Base-by-base conservation (phyloP, 2,329 filamentous ascomycete genomes). In the Clonostachys sp. region DNA sequence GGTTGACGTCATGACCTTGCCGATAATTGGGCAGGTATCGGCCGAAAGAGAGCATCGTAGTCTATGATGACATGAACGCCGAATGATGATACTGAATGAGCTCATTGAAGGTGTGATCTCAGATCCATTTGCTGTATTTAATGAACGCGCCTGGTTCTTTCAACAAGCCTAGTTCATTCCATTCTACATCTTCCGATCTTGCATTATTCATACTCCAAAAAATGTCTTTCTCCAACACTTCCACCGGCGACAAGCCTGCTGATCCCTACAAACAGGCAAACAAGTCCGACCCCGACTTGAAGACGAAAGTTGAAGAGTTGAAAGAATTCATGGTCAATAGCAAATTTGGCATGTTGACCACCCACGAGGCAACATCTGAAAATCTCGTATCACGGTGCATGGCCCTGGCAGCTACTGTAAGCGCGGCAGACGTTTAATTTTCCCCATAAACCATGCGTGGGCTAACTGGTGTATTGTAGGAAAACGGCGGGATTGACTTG, bases 271-370 rank as follows among this genome's bases (percentile, higher is more conserved):
- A 82, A 61, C 81, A 84, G 68, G 91, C 88, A 70, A 73, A 82
- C 49, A 78, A 90, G 41, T 77, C 83, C 42, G 71, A 80, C 1
- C 71, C 77, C 14, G 73, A 83, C 4, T 67, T 90, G 34, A 79
- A 87, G 56, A 79, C 89, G 53, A 95, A 95, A 73, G 74, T 95
- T 52, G 78, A 86, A 50, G 88, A 87, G 50, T 77, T 95, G 38
- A 72, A 77, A 57, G 70, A 74, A 13, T 95, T 95, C 66, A 79
- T 89, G 61, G 75, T 80, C 36, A 74, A 77, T 52, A 80, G 77
- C 73, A 95, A 95, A 70, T 95, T 90, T 63, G 88, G 87, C 66
- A 89, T 95, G 86, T 84, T 95, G 82, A 94, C 90, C 9, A 95
- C 91, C 18, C 77, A 84, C 44, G 83, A 85, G 44, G 72, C 78